A percentile compares a stretch with the other conserved stretches of the same genome.
phyloP scores from a whole-genome alignment of 164 flowering plant species.

The Chloranthus sessilifolius region DNA sequence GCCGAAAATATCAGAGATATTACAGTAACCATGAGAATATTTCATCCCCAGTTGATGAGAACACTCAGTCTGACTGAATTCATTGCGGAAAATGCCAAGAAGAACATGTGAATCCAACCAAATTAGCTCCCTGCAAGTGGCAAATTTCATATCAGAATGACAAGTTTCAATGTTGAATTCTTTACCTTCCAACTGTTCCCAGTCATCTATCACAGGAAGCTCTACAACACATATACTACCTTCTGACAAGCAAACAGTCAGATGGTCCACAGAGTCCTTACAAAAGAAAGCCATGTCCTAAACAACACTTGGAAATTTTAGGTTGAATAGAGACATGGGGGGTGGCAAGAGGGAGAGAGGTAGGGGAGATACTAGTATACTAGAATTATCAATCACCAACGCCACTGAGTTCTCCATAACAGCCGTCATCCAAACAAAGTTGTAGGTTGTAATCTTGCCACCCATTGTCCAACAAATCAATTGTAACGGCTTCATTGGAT shows the following conservation, averaged over 20 bases:
- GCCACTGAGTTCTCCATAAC: conserved; percentile 75
- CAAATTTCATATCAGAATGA: conserved; percentile 31
- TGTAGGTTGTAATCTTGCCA: conserved; percentile 50
- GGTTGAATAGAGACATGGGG: conserved; percentile 68
- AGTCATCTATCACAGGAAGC: conserved; percentile 59
- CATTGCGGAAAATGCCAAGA: conserved; percentile 54
- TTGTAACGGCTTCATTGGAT: conserved; percentile 62
- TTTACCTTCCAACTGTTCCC: conserved; percentile 87
- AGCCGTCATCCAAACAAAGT: conserved; percentile 77
- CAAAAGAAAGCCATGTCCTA: conserved; percentile 46
- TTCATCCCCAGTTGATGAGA: conserved; percentile 10
- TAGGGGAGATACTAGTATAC: conserved; percentile 66
- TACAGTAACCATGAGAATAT: conserved; percentile 23
- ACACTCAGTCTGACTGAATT: conserved; percentile 18
- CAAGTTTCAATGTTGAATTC: conserved; percentile 53
- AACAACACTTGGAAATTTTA: conserved; percentile 58
- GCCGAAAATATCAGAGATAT: no score
- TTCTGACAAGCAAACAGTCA: conserved; percentile 68
- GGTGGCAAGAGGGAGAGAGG: conserved; percentile 77
- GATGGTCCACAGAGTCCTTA: conserved; percentile 37
- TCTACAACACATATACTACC: conserved; percentile 64
- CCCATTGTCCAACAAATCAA: conserved; percentile 76
- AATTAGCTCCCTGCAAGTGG: conserved; percentile 53
- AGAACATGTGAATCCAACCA: conserved; percentile 78
- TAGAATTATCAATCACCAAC: conserved; percentile 74